Conservation (phyloP, 805 yeast genomes). For the Candida easanensis region DNA sequence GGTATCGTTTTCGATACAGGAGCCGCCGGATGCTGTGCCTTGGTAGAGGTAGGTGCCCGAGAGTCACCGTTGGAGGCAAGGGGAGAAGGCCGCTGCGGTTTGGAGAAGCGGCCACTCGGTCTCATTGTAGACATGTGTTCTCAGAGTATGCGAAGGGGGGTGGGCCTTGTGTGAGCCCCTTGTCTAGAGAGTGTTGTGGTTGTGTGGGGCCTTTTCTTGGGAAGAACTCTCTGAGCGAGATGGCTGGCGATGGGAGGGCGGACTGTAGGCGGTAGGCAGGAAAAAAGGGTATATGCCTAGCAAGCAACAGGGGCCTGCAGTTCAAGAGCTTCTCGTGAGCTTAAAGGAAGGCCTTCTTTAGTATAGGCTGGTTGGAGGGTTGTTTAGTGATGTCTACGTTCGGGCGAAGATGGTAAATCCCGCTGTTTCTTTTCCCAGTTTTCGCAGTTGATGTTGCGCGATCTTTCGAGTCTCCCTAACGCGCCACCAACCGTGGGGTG, state of each 20-base stretch:
- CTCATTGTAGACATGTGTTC: neutral
- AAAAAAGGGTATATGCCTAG: neutral
- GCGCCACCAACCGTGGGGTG: too few species aligned
- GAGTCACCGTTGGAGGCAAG: slow-evolving; percentile 3
- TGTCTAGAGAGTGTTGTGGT: neutral
- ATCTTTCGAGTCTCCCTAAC: neutral
- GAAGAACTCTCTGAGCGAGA: neutral
- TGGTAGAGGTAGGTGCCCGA: neutral
- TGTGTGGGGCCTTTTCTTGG: neutral
- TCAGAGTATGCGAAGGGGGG: neutral
- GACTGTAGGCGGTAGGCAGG: neutral
- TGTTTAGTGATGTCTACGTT: too few species aligned
- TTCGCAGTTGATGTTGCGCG: neutral
- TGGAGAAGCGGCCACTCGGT: slow-evolving; percentile 2
- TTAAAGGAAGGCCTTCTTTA: too few species aligned
- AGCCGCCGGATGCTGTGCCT: neutral
- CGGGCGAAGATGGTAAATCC: too few species aligned
- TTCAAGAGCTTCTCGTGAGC: too few species aligned
- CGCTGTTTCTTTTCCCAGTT: neutral
- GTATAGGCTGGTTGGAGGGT: too few species aligned
- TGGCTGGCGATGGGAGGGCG: neutral
- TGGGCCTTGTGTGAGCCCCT: neutral
- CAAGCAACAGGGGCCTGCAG: neutral
- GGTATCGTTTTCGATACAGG: neutral
- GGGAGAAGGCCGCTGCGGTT: slow-evolving; percentile 15